phyloP scores from a whole-genome alignment of 257 asterid genomes.

The Scutellaria galericulata region DNA sequence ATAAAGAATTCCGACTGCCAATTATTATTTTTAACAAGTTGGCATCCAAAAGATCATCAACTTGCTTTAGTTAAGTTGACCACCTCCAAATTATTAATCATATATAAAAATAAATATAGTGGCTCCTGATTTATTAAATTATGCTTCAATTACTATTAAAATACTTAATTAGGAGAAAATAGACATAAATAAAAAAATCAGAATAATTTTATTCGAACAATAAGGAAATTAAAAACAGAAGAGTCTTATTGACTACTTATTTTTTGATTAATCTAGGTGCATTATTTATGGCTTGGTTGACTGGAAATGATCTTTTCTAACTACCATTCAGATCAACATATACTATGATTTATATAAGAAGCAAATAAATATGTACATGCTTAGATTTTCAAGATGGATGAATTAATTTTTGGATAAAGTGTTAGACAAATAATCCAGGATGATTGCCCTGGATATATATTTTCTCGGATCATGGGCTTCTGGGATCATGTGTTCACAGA shows the following conservation, averaged over 20 bases:
- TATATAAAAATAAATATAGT: not conserved
- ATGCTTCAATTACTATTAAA: not conserved
- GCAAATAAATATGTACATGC: not conserved
- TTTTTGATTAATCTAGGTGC: not conserved
- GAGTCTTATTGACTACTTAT: not conserved
- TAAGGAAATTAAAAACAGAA: constrained; percentile 3
- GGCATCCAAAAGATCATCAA: constrained; percentile 7
- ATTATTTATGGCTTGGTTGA: constrained; percentile 9
- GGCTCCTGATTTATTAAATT: not conserved
- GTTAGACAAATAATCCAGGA: constrained; percentile 16
- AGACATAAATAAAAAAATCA: not conserved
- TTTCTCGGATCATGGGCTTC: constrained; percentile 49
- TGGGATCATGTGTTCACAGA: constrained; percentile 48
- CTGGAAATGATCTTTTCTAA: not conserved
- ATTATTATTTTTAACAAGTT: not conserved
- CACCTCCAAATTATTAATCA: not conserved
- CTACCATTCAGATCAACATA: not conserved
- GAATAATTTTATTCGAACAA: not conserved
- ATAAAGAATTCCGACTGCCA: not conserved
- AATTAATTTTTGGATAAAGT: constrained; percentile 21
- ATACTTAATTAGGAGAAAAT: not conserved
- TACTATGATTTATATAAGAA: not conserved
- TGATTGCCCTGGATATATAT: constrained; percentile 28
- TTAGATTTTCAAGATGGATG: not conserved
- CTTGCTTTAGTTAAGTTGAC: constrained; percentile 16